These are phyloP conservation scores for Botrytis tulipae DNA, from an alignment of 2,329 filamentous ascomycete genomes.

Conservation along the genomic window DNA sequence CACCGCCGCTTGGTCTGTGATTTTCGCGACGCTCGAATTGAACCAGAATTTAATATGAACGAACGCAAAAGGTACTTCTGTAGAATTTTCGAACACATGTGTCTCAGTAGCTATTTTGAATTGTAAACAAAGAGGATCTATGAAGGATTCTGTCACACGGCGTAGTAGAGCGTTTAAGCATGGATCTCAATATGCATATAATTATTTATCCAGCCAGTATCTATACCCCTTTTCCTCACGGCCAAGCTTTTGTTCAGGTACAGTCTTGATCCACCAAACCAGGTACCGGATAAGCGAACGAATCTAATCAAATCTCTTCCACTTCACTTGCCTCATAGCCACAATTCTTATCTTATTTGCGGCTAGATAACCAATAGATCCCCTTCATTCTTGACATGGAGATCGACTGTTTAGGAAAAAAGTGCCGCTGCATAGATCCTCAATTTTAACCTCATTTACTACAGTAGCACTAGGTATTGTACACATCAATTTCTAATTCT, in stretches of 20 bases:
- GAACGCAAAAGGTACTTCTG: background rate
- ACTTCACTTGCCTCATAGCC: conserved; percentile 1
- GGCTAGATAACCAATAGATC: conserved; percentile 8
- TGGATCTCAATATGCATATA: background rate
- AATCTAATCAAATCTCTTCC: conserved; percentile 7
- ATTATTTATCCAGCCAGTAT: background rate
- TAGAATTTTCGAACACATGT: background rate
- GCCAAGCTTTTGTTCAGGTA: background rate
- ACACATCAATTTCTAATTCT: background rate
- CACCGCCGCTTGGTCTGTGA: conserved; percentile 8
- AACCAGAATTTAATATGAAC: background rate
- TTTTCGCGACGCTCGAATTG: background rate
- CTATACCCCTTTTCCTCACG: background rate
- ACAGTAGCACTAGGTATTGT: background rate
- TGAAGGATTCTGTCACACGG: background rate
- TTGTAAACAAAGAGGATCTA: background rate
- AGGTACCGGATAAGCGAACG: background rate
- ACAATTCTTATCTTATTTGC: conserved; percentile 15
- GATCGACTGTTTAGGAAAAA: background rate
- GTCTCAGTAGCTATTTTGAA: background rate
- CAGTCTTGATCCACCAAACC: background rate
- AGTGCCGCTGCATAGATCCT: conserved; percentile 9
- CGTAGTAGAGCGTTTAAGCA: background rate
- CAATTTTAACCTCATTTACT: conserved; percentile 14
- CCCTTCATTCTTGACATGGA: background rate